These are phyloP conservation scores for Diversispora epigaea DNA, from an alignment of 192 early-diverging fungal species.

Conservation along the genomic window DNA sequence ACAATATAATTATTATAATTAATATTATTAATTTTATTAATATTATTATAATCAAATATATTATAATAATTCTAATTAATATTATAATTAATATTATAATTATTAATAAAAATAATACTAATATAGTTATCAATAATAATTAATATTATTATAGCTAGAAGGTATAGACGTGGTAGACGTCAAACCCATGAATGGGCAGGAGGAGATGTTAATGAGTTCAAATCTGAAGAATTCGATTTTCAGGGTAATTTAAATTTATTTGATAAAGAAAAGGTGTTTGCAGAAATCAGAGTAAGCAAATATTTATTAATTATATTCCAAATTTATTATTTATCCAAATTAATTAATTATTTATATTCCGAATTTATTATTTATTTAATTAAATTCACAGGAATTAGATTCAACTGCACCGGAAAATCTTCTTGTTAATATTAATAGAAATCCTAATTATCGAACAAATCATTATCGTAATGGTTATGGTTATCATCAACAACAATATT, in stretches of 20 bases:
- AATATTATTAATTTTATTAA: no score
- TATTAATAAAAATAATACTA: no score
- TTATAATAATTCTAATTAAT: no score
- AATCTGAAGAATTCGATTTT: conserved; percentile 67
- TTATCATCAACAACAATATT: no score
- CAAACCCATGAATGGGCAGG: conserved; percentile 56
- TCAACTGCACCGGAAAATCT: conserved; percentile 68
- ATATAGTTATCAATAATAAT: not conserved
- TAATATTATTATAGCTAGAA: conserved; percentile 33
- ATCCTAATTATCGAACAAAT: conserved; percentile 41
- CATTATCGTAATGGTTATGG: conserved; percentile 5
- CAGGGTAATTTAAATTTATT: conserved; percentile 61
- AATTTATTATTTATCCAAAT: not conserved
- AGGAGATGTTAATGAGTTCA: conserved; percentile 58
- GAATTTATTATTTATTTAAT: conserved; percentile 26
- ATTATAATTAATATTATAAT: no score
- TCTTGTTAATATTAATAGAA: conserved; percentile 70
- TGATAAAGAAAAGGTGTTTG: conserved; percentile 72
- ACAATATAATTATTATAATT: not conserved
- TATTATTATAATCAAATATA: no score
- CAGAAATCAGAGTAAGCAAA: conserved; percentile 55
- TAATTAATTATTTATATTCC: not conserved
- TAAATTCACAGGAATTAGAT: conserved; percentile 54
- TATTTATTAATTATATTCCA: not conserved
- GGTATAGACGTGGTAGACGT: conserved; percentile 32